Evolutionary conservation across 2,329 filamentous ascomycete species (phyloP), one percentile per base, ranked within the genome.

Genomic region (Hypomyces rosellus): DNA sequence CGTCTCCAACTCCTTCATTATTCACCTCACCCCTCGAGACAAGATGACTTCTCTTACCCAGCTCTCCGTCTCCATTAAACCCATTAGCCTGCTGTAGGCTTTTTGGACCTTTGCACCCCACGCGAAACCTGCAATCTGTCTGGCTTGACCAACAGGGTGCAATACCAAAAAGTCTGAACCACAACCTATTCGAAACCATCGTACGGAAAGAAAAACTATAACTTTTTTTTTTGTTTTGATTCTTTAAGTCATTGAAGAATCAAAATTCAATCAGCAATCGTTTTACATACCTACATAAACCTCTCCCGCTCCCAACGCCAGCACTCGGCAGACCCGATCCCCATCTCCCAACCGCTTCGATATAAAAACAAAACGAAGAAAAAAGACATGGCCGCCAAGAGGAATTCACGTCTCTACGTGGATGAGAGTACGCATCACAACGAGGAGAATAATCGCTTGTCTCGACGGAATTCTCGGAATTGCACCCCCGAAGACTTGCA

Each of bases 381-480:
- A 43, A 5, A 6, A 16, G 15, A 16, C 16, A 62, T 57, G 57
- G 48, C 60, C 25, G 60, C 54, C 20, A 63, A 60, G 48, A 55
- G 61, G 38, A 61, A 51, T 38, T 59, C 60, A 8, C 57, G 58
- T 14, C 51, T 53, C 13, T 57, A 53, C 48, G 45, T 49, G 15
- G 59, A 61, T 47, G 58, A 63, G 34, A 41, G 42, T 6, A 34
- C 46, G 16, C 42, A 51, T 20, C 43, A 49, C 22, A 54, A 58
- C 34, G 52, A 57, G 5, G 25, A 55, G 5, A 55, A 59, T 2
- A 56, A 63, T 3, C 63, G 59, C 42, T 55, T 60, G 40, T 63
- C 62, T 37, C 57, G 63, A 49, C 60, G 60, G 25, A 63, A 57
- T 41, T 68, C 65, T 2, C 60, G 60, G 37, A 63, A 58, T 52